Evolutionary conservation across 2,329 filamentous ascomycete genomes (phyloP), one percentile per base, ranked within the genome.

Genomic region (Colletotrichum cereale): DNA sequence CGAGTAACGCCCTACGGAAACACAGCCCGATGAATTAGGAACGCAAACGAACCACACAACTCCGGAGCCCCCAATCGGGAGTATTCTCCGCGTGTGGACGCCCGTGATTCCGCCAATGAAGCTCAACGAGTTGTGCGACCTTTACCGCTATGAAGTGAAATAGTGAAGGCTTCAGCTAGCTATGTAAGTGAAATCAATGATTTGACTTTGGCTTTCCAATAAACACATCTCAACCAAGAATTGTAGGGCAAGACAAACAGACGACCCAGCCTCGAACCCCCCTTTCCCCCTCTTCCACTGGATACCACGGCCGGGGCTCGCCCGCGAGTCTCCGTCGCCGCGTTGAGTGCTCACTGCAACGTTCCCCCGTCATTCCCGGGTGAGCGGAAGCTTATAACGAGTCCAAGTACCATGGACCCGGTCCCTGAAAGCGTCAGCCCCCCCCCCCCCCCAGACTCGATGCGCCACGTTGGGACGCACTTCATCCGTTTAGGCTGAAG

Each of bases 401-500:
- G 18, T 18, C 14, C 10, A 5, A 8, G 2, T 47, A 38, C 8
- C 16, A 12, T 24, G 16, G 36, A 47, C 16, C 36, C 24, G 5
- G 16, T 34, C 11, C 0, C 34, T 34, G 55, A 0, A 31, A 8
- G 26, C n/a, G n/a, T n/a, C n/a, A n/a, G n/a, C n/a, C n/a, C n/a
- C n/a, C n/a, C n/a, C n/a, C n/a, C n/a, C n/a, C 21, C 52, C 14
- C 34, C 24, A 44, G 36, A 26, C 3, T 16, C 12, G 29, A 24
- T 12, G n/a, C 7, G 11, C 48, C 67, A 70, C 66, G 60, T 65
- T 65, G 66, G 66, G 16, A 40, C 2, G 34, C n/a, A 60, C 26
- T 56, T 36, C 58, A 67, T 1, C 65, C 50, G 36, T 68, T 71
- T 63, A 68, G 68, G 57, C 68, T 71, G 58, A 67, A 67, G 8